Evolutionary conservation across 495 filamentous ascomycete species (phyloP).

Genomic region (Hypoxylon rickii): DNA sequence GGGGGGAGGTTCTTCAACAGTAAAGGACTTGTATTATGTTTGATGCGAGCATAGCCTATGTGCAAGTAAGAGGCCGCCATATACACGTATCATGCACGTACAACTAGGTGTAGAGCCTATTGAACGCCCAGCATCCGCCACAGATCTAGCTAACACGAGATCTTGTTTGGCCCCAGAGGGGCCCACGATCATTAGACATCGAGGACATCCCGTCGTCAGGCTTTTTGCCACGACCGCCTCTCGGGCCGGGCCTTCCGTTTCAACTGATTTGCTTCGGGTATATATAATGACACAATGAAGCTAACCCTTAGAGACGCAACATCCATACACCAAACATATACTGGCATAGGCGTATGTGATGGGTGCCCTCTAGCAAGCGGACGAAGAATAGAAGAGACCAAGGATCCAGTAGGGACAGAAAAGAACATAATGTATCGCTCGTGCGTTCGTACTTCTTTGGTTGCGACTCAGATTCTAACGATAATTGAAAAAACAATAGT

Average conservation of each 20-base stretch:
- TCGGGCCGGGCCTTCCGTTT: background rate
- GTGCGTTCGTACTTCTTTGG: too few species aligned
- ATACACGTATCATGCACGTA: constrained; percentile 25
- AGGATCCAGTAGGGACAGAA: constrained; percentile 29
- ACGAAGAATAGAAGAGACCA: constrained; percentile 10
- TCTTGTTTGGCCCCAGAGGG: constrained; percentile 4
- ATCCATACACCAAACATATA: constrained; percentile 4
- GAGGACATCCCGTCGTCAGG: background rate
- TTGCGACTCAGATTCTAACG: too few species aligned
- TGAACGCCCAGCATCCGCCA: constrained; percentile 14
- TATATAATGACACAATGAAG: constrained; percentile 6
- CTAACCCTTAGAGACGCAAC: background rate
- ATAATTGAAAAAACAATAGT: too few species aligned
- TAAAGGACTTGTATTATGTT: constrained; percentile 10
- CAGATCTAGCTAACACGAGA: constrained; percentile 3
- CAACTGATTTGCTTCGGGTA: constrained; percentile 8
- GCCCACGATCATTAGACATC: background rate
- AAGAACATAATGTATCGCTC: constrained; percentile 14
- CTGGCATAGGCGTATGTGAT: constrained; percentile 1
- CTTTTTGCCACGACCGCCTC: constrained; percentile 1
- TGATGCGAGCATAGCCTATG: constrained; percentile 17
- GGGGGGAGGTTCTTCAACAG: too few species aligned
- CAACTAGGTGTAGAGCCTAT: constrained; percentile 17
- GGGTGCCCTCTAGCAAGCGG: background rate
- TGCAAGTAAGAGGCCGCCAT: constrained; percentile 20